phyloP scores from a whole-genome alignment of 805 yeast species.

The Wickerhamomyces ciferrii region DNA sequence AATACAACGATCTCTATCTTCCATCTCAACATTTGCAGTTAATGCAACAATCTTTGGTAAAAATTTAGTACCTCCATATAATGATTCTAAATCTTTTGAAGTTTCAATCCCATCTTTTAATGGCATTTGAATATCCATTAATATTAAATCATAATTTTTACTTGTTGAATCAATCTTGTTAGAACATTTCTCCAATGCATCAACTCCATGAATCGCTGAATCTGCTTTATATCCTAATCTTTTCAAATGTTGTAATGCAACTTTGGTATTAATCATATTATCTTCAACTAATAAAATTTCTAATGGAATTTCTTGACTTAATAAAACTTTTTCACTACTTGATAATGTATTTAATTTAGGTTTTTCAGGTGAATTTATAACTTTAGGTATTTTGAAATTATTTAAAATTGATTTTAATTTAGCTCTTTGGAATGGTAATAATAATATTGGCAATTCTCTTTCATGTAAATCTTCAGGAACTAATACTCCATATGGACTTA shows the following conservation, averaged over 20 bases:
- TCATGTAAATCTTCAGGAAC: conserved; percentile 2
- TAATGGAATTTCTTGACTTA: conserved; percentile 29
- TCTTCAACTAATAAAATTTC: conserved; percentile 87
- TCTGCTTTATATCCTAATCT: conserved; percentile 51
- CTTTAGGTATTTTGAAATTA: not conserved
- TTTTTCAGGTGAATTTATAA: not conserved
- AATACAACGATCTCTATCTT: conserved; percentile 41
- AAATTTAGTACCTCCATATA: conserved; percentile 45
- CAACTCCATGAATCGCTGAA: conserved; percentile 82
- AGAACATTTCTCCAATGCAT: conserved; percentile 89
- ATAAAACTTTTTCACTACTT: not conserved
- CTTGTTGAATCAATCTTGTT: conserved; percentile 42
- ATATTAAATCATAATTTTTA: conserved; percentile 76
- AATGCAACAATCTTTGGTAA: conserved; percentile 94
- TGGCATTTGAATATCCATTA: conserved; percentile 96
- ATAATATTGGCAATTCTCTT: conserved; percentile 7
- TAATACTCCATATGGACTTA: conserved; percentile 10
- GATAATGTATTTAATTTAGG: not conserved
- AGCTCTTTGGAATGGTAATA: conserved; percentile 13
- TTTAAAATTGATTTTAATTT: conserved; percentile 5
- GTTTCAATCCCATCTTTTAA: conserved; percentile 93
- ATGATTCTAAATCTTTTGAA: conserved; percentile 62
- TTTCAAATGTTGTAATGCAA: conserved; percentile 63
- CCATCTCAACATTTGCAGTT: conserved; percentile 71
- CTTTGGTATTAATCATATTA: conserved; percentile 72